A percentile compares a stretch with the other conserved stretches of the same genome.
These are phyloP conservation scores for Carallia brachiata DNA, from an alignment of 345 rosid genomes.

Conservation along the genomic window DNA sequence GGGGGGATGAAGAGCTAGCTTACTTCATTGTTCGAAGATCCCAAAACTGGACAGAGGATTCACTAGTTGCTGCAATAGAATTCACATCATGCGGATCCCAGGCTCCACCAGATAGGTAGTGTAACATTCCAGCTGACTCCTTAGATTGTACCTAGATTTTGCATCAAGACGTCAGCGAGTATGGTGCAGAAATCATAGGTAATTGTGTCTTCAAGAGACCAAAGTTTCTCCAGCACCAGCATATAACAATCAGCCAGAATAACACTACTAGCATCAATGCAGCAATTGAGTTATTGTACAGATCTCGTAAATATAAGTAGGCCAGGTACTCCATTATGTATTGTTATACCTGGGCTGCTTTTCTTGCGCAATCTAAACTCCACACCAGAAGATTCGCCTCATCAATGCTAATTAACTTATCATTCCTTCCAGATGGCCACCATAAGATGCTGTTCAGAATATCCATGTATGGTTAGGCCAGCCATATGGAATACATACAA, in stretches of 20 bases:
- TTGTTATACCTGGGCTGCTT: conserved; percentile 63
- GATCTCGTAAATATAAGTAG: background rate
- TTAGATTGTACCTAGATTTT: conserved; percentile 3
- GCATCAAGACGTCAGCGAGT: background rate
- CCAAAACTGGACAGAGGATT: conserved; percentile 89
- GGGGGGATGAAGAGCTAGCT: conserved; percentile 14
- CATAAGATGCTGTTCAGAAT: conserved; percentile 54
- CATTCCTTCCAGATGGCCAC: conserved; percentile 89
- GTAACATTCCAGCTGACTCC: conserved; percentile 5
- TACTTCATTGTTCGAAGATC: conserved; percentile 84
- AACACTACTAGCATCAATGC: background rate
- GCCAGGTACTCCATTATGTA: background rate
- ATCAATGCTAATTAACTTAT: conserved; percentile 82
- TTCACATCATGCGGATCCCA: conserved; percentile 65
- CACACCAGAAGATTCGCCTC: conserved; percentile 70
- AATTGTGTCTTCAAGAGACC: background rate
- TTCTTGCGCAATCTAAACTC: conserved; percentile 73
- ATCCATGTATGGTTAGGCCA: background rate
- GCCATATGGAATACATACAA: background rate
- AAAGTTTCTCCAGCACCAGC: background rate
- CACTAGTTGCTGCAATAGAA: conserved; percentile 73
- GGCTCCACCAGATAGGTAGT: background rate
- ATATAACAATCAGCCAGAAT: too few species aligned
- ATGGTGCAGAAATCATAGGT: background rate
- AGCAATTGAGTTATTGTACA: background rate